Evolutionary conservation across 2,329 filamentous ascomycete genomes (phyloP).

Genomic region (Fusarium citri): DNA sequence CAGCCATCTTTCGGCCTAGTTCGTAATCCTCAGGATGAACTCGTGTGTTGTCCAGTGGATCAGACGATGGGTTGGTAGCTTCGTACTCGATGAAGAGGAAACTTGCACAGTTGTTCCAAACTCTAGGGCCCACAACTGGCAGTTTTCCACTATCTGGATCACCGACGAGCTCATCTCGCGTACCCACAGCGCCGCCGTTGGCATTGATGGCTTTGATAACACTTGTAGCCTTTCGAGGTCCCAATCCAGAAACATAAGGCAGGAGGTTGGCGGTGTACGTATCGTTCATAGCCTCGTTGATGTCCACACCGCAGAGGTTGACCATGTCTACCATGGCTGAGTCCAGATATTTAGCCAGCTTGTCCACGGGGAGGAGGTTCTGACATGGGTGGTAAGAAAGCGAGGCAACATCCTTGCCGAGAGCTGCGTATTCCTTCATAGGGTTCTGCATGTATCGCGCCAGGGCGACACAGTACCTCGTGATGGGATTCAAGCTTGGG

Average conservation of each 20-base stretch:
- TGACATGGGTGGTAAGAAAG: constrained; percentile 92
- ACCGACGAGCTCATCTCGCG: constrained; percentile 87
- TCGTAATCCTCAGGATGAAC: constrained; percentile 99
- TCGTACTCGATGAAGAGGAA: constrained; percentile 94
- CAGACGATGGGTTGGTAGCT: constrained; percentile 80
- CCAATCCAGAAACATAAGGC: constrained; percentile 90
- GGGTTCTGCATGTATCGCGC: constrained; percentile 95
- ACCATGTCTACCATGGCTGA: constrained; percentile 99
- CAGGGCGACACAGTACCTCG: constrained; percentile 89
- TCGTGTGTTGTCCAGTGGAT: constrained; percentile 95
- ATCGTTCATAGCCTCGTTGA: constrained; percentile 90
- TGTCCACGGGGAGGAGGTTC: constrained; percentile 86
- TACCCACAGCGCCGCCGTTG: constrained; percentile 87
- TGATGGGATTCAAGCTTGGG: constrained; percentile 80
- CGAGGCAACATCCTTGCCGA: constrained; percentile 88
- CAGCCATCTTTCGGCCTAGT: constrained; percentile 96
- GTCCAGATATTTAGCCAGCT: constrained; percentile 86
- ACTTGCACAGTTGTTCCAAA: constrained; percentile 97
- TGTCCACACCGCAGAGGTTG: constrained; percentile 93
- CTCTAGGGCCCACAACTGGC: constrained; percentile 85
- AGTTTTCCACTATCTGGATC: constrained; percentile 83
- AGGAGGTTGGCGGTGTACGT: constrained; percentile 86
- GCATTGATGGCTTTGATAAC: constrained; percentile 82
- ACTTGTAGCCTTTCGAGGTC: constrained; percentile 88
- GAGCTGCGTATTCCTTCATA: constrained; percentile 93